These are phyloP conservation scores for Chenopodium formosanum DNA, from an alignment of 148 eudicot species.

Conservation along the genomic window DNA sequence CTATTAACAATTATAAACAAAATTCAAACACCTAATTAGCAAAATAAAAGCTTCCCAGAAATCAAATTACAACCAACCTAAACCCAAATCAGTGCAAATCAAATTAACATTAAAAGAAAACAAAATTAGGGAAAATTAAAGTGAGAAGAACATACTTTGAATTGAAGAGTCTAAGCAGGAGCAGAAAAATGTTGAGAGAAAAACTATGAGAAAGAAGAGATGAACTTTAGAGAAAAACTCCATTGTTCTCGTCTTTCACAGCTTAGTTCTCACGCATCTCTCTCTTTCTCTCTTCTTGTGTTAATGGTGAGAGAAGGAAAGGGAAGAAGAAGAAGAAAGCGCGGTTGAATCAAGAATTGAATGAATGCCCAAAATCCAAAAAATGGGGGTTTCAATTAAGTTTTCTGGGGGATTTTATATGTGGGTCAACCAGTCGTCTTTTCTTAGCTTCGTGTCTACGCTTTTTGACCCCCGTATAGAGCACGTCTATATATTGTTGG, in stretches of 20 bases:
- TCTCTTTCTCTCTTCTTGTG: not conserved
- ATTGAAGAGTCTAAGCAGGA: conserved; percentile 12
- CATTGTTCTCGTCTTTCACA: conserved; percentile 10
- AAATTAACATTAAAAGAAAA: not conserved
- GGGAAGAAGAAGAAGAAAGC: conserved; percentile 4
- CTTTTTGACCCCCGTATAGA: too few species aligned
- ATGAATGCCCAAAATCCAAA: not conserved
- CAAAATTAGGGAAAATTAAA: not conserved
- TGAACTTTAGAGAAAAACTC: conserved; percentile 12
- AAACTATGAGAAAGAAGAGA: conserved; percentile 21
- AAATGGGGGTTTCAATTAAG: not conserved
- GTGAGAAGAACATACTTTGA: conserved; percentile 9
- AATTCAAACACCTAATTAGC: not conserved
- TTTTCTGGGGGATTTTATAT: not conserved
- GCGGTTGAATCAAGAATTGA: conserved; percentile 16
- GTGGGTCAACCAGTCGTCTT: not conserved
- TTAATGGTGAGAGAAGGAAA: not conserved
- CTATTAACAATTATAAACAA: not conserved
- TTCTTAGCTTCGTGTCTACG: not conserved
- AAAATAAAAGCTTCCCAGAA: not conserved
- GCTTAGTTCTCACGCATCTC: conserved; percentile 2
- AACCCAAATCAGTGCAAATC: conserved; percentile 4
- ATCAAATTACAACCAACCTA: not conserved
- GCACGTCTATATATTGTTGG: too few species aligned
- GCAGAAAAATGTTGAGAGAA: conserved; percentile 17